Conservation (phyloP, 768 basidiomycete species). For the Punctularia strigosozonata region DNA sequence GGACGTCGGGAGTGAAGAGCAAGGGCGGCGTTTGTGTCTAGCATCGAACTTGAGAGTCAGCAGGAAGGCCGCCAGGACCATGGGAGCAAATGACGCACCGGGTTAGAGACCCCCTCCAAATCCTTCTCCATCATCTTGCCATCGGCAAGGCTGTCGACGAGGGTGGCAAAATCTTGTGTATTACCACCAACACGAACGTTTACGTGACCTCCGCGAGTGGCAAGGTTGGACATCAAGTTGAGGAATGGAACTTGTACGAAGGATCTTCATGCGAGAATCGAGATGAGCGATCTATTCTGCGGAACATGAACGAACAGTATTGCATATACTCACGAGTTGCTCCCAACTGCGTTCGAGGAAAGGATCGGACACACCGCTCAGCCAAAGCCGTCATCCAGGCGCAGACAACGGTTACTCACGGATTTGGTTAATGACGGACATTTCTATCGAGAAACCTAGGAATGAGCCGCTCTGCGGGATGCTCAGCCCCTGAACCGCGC, state of each 20-base stretch:
- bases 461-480: slow-evolving; percentile 43
- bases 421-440: slow-evolving; percentile 58
- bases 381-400: too few relatives aligned
- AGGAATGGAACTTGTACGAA: slow-evolving; percentile 52
- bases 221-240: slow-evolving; percentile 67
- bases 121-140: slow-evolving; percentile 41
- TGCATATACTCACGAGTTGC: too few relatives aligned
- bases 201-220: slow-evolving; percentile 47
- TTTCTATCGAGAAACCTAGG: slow-evolving; percentile 66
- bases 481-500: slow-evolving; percentile 21
- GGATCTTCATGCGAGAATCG: too few relatives aligned
- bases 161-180: slow-evolving; percentile 54
- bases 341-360: too few relatives aligned
- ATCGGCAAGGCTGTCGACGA: slow-evolving; percentile 37
- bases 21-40: slow-evolving; percentile 65
- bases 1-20: slow-evolving; percentile 49
- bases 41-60: too few relatives aligned
- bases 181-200: slow-evolving; percentile 71
- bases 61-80: too few relatives aligned
- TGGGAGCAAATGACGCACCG: slow-evolving; percentile 24
- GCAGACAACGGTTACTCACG: too few relatives aligned
- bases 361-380: too few relatives aligned
- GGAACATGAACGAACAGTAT: too few relatives aligned
- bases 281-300: too few relatives aligned
- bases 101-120: slow-evolving; percentile 20